These are phyloP conservation scores for Penicillium mononematosum DNA, from an alignment of 495 filamentous ascomycete species.

Conservation along the genomic window DNA sequence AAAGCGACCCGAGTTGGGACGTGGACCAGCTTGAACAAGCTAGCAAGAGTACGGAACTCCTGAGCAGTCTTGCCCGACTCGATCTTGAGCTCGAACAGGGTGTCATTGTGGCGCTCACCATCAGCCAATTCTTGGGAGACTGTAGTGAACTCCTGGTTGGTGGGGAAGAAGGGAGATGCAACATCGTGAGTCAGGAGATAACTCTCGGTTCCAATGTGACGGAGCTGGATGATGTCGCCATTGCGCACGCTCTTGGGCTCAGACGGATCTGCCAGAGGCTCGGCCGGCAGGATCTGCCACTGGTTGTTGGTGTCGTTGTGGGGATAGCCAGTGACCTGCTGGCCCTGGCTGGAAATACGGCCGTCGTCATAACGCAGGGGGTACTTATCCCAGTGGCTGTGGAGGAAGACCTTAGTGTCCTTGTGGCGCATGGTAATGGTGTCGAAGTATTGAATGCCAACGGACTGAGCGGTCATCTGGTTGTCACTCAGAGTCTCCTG, in stretches of 20 bases:
- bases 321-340: slow-evolving; percentile 97
- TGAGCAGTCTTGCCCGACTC: slow-evolving; percentile 81
- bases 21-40: slow-evolving; percentile 93
- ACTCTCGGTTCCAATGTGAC: slow-evolving; percentile 84
- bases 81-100: slow-evolving; percentile 88
- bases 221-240: slow-evolving; percentile 83
- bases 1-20: slow-evolving; percentile 92
- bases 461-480: slow-evolving; percentile 78
- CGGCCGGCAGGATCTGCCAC: slow-evolving; percentile 84
- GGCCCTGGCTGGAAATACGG: slow-evolving; percentile 93
- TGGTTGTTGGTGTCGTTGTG: slow-evolving; percentile 99
- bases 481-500: slow-evolving; percentile 97
- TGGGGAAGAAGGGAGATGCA: slow-evolving; percentile 94
- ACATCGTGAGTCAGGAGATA: slow-evolving; percentile 94
- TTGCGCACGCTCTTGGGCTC: slow-evolving; percentile 68
- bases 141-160: slow-evolving; percentile 97
- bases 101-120: slow-evolving; percentile 81
- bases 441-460: slow-evolving; percentile 88
- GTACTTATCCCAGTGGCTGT: slow-evolving; percentile 87
- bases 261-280: slow-evolving; percentile 49
- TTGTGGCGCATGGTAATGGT: slow-evolving; percentile 87
- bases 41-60: slow-evolving; percentile 83
- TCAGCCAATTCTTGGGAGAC: slow-evolving; percentile 69
- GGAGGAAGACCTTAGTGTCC: slow-evolving; percentile 93
- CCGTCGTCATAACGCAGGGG: slow-evolving; percentile 96